phyloP scores from a whole-genome alignment of 805 yeast genomes.

The Priceomyces carsonii region DNA sequence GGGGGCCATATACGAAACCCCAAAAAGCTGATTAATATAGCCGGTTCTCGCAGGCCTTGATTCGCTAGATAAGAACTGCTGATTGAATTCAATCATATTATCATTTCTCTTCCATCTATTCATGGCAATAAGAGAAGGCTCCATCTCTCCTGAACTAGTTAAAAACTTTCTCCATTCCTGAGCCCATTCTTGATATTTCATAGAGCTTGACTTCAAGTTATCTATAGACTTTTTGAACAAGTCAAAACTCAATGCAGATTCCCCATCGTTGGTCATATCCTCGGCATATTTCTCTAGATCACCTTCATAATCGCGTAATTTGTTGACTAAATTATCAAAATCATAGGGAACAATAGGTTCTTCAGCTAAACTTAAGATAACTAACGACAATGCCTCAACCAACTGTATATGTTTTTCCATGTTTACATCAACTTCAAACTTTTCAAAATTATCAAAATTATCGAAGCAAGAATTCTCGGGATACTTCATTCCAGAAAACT shows the following conservation, averaged over 20 bases:
- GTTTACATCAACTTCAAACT: slow-evolving; percentile 50
- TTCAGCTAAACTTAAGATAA: slow-evolving; percentile 65
- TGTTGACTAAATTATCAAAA: slow-evolving; percentile 46
- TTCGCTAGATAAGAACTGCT: slow-evolving; percentile 46
- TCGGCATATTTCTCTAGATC: slow-evolving; percentile 47
- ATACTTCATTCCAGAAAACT: slow-evolving; percentile 42
- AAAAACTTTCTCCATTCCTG: slow-evolving; percentile 60
- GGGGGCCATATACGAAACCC: slow-evolving; percentile 65
- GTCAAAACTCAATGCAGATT: slow-evolving; percentile 23
- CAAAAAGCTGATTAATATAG: slow-evolving; percentile 66
- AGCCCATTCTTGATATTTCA: slow-evolving; percentile 52
- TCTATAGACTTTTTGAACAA: slow-evolving; percentile 25
- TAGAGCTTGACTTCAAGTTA: slow-evolving; percentile 36
- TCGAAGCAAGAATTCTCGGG: slow-evolving; percentile 67
- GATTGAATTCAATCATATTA: slow-evolving; percentile 57
- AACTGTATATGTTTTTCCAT: slow-evolving; percentile 58
- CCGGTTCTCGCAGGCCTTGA: slow-evolving; percentile 58
- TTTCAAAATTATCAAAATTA: slow-evolving; percentile 54
- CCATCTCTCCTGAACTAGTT: slow-evolving; percentile 49
- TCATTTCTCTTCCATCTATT: slow-evolving; percentile 82
- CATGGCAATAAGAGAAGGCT: slow-evolving; percentile 70
- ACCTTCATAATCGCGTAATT: slow-evolving; percentile 42
- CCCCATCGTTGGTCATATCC: slow-evolving; percentile 17
- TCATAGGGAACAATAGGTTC: slow-evolving; percentile 76
- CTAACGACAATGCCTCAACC: slow-evolving; percentile 53